phyloP scores from a whole-genome alignment of 139 green algal genomes.

The Marvania coccoides region DNA sequence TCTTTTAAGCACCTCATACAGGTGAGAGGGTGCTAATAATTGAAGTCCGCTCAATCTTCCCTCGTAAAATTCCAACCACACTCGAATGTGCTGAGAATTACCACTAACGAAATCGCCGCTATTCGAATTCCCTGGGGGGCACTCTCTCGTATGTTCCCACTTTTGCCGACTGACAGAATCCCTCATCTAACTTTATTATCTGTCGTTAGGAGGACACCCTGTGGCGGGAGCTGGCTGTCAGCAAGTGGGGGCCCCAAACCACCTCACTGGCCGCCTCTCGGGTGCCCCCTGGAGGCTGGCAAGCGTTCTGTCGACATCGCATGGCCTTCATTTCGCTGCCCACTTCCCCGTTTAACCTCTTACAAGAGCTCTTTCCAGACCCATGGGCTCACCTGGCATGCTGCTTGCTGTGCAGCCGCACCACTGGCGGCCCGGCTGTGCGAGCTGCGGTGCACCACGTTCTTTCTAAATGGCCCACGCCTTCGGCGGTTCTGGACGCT shows the following conservation, averaged over 20 bases:
- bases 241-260: constrained; percentile 18
- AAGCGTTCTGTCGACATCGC: constrained; percentile 11
- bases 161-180: constrained; percentile 24
- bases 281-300: constrained; percentile 2
- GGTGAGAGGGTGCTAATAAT: too few relatives aligned
- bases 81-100: too few relatives aligned
- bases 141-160: too few relatives aligned
- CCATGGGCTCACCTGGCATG: constrained; percentile 37
- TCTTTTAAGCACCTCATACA: background rate
- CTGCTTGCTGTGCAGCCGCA: constrained; percentile 46
- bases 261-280: background rate
- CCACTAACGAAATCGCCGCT: too few relatives aligned
- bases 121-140: too few relatives aligned
- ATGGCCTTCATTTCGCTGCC: background rate
- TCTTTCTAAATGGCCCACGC: constrained; percentile 22
- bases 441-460: constrained; percentile 21
- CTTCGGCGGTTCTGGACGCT: constrained; percentile 27
- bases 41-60: too few relatives aligned
- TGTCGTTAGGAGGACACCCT: constrained; percentile 12
- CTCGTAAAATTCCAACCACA: too few relatives aligned
- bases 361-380: constrained; percentile 30
- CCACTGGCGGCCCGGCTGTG: constrained; percentile 28
- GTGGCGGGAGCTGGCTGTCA: constrained; percentile 19
- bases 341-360: constrained; percentile 20
- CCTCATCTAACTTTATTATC: too few relatives aligned